Evolutionary conservation across 108 stramenopile genomes (phyloP), one percentile per base, ranked within the genome.

Genomic region (Parmales sp.): DNA sequence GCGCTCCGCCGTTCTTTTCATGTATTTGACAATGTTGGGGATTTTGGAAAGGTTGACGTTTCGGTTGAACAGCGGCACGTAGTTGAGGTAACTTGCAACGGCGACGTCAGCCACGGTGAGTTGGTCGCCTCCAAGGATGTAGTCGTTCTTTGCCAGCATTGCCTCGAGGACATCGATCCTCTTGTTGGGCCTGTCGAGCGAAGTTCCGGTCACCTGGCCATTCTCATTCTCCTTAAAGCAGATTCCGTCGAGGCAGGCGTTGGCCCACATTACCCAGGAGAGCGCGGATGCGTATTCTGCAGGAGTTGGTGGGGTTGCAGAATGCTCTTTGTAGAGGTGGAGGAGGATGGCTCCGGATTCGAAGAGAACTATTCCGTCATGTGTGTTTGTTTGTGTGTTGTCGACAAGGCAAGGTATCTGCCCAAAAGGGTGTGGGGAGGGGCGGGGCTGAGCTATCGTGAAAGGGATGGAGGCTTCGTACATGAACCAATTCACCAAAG

Each of bases 191-290:
- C 82, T 73, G 65, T 84, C 82, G 36, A 93, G 69, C 1, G 80
- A 83, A 18, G 90, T 93, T 66, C 87, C 86, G 68, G 79, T 78
- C 72, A 90, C 88, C 69, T 87, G 89, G 0, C 91, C 91, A 5
- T 88, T 74, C 1, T 83, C 85, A 18, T 86, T 88, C 77, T 93
- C 89, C 54, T 86, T 51, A 67, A 93, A 93, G 64, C 89, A 90
- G 69, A 93, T 86, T 22, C 86, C 84, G 79, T 93, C 90, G 75
- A 93, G 80, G 7, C 73, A 73, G 0, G 90, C 85, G 75, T 94
- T 94, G 28, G 92, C 92, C 90, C 90, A 86, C 19, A 82, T 68
- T 65, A 91, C 83, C 92, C 92, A 93, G 9, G 82, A 81, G 0
- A 74, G 45, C 23, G 87, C 70, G 3, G 74, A 73, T 36, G 82